Percentiles rank a stretch among this genome's conserved stretches.
Conservation (phyloP, 306 rosid genomes). For the Glycyrrhiza uralensis region DNA sequence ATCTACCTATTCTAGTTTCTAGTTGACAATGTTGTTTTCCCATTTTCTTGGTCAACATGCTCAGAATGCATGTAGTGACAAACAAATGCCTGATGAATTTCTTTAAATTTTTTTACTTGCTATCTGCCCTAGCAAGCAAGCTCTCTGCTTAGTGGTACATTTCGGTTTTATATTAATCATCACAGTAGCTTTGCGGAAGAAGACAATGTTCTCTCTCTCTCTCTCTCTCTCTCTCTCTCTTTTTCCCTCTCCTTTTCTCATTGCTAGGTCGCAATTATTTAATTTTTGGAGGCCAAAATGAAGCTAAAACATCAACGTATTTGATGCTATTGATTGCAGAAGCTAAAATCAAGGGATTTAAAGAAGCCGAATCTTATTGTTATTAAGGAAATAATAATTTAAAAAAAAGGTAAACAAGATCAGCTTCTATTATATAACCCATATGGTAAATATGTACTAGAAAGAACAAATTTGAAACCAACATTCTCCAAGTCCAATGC, state of each 20-base stretch:
- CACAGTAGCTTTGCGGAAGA: background rate
- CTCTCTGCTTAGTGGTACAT: background rate
- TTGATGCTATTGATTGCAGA: background rate
- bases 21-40: slow-evolving; percentile 4
- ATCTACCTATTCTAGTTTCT: slow-evolving; percentile 19
- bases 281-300: background rate
- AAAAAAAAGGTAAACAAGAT: background rate
- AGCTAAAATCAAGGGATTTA: background rate
- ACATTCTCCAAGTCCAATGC: background rate
- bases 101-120: background rate
- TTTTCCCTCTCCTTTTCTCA: too few relatives aligned
- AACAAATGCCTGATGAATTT: background rate
- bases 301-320: background rate
- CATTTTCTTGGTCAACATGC: slow-evolving; percentile 7
- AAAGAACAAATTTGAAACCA: background rate
- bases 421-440: too few relatives aligned
- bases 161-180: background rate
- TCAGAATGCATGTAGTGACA: slow-evolving; percentile 11
- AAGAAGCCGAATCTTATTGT: background rate
- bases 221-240: too few relatives aligned
- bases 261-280: background rate
- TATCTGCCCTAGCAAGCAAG: background rate
- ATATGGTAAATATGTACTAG: too few relatives aligned
- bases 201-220: background rate
- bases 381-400: background rate